Conservation (phyloP, 1,284 basidiomycete species). For the Trametes sp. region DNA sequence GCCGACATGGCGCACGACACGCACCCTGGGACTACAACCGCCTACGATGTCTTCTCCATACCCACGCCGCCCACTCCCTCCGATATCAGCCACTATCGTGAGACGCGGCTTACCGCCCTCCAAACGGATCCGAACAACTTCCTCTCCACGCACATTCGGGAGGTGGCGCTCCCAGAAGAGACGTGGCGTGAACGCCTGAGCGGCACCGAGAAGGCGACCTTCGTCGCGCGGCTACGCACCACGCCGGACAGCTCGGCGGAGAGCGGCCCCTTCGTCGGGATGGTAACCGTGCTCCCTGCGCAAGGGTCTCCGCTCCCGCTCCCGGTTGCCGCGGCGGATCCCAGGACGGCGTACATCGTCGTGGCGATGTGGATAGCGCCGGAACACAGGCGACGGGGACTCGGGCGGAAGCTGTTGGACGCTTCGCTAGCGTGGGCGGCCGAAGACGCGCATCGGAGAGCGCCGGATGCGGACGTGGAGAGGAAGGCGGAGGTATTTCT, state of each 20-base stretch:
- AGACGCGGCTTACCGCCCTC: not conserved
- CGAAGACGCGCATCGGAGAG: not conserved
- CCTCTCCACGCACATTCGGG: not conserved
- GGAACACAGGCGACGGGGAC: not conserved
- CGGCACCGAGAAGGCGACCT: not conserved
- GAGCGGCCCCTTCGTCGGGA: not conserved
- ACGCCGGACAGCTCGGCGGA: not conserved
- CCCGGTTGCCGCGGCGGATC: not conserved
- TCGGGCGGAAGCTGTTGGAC: constrained; percentile 1
- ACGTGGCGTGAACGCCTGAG: not conserved
- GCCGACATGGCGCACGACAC: not conserved
- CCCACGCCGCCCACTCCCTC: not conserved
- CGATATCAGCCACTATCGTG: not conserved
- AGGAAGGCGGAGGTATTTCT: not conserved
- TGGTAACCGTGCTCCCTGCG: not conserved
- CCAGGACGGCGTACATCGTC: not conserved
- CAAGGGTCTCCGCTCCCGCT: not conserved
- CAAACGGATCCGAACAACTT: not conserved
- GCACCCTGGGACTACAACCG: not conserved
- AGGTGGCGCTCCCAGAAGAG: not conserved
- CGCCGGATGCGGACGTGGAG: not conserved
- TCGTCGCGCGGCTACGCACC: not conserved
- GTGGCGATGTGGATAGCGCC: constrained; percentile 2
- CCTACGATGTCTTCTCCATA: not conserved
- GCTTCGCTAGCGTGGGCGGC: not conserved